These are phyloP conservation scores for Toxicodendron radicans DNA, from an alignment of 345 rosid genomes.

Conservation along the genomic window DNA sequence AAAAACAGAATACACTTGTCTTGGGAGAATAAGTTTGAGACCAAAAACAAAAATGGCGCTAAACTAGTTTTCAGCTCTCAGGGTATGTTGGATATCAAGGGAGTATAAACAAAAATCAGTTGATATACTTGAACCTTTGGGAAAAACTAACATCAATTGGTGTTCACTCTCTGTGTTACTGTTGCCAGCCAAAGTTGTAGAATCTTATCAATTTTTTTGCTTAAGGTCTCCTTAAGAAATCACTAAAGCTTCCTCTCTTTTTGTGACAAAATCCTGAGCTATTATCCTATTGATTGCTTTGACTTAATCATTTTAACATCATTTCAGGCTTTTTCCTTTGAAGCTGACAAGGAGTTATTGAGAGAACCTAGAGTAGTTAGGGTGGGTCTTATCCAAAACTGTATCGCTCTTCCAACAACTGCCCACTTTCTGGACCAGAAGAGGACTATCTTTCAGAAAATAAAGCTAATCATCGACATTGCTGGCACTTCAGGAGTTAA, in stretches of 20 bases:
- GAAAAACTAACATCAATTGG: neutral
- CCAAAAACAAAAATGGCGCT: neutral
- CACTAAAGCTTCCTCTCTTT: neutral
- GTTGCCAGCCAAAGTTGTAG: neutral
- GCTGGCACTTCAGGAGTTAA: constrained; percentile 93
- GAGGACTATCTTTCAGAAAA: constrained; percentile 61
- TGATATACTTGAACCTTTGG: neutral
- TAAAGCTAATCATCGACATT: constrained; percentile 72
- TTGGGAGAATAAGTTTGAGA: neutral
- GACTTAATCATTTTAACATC: constrained; percentile 6
- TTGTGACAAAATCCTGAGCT: neutral
- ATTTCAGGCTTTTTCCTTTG: constrained; percentile 64
- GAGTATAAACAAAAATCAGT: neutral
- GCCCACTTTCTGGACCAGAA: constrained; percentile 68
- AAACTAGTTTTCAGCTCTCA: neutral
- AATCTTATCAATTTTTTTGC: neutral
- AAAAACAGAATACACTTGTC: neutral
- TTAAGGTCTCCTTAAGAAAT: neutral
- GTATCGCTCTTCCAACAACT: constrained; percentile 79
- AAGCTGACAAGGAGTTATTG: constrained; percentile 68
- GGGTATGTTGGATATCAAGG: neutral
- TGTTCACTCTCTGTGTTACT: neutral
- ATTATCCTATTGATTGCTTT: constrained; percentile 11
- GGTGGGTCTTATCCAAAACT: constrained; percentile 91
- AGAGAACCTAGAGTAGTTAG: constrained; percentile 78